Conservation (phyloP, 176 grass and related monocot genomes). For the Eleusine coracana region DNA sequence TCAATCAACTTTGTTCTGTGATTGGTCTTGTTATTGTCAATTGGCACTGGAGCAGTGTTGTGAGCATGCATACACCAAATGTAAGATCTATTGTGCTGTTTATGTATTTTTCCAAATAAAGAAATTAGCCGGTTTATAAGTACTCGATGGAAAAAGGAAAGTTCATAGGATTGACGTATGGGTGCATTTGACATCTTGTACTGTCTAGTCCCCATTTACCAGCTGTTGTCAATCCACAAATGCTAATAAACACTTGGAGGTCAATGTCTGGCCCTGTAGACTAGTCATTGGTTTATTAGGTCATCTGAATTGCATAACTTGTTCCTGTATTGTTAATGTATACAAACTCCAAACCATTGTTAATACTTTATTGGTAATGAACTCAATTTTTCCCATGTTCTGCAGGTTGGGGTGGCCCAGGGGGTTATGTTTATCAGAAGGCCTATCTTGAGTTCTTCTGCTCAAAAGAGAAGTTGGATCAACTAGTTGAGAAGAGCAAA, state of each 20-base stretch:
- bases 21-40: slow-evolving; percentile 14
- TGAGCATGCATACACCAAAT: not conserved
- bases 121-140: not conserved
- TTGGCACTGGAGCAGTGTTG: slow-evolving; percentile 6
- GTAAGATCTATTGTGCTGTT: not conserved
- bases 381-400: slow-evolving; percentile 9
- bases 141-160: not conserved
- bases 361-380: not conserved
- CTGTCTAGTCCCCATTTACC: not conserved
- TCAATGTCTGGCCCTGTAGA: not conserved
- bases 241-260: not conserved
- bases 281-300: not conserved
- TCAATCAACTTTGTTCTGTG: slow-evolving; percentile 10
- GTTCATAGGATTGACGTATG: not conserved
- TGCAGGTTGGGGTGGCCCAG: slow-evolving; percentile 78
- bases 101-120: not conserved
- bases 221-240: not conserved
- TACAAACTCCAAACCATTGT: not conserved
- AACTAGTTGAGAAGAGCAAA: slow-evolving; percentile 61
- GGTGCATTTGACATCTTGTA: not conserved
- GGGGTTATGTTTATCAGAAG: slow-evolving; percentile 92
- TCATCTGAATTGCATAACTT: not conserved
- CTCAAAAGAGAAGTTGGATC: slow-evolving; percentile 62
- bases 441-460: slow-evolving; percentile 89
- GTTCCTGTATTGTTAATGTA: not conserved